phyloP scores from a whole-genome alignment of 768 basidiomycete genomes.

The Cystofilobasidium ferigula region DNA sequence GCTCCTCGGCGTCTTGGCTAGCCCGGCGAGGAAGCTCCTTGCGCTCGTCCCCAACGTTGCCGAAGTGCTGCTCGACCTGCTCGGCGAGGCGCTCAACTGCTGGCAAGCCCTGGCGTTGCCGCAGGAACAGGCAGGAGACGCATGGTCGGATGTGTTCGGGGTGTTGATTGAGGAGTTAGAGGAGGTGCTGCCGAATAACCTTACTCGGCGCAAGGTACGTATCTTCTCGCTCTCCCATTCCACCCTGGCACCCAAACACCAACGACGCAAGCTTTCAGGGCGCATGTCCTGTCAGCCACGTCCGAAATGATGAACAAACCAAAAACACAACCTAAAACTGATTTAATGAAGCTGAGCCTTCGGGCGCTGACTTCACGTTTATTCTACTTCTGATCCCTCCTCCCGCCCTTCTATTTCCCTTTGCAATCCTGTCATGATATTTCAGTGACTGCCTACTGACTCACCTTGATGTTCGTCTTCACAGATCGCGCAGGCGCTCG shows the following conservation, averaged over 20 bases:
- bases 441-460: not conserved
- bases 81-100: constrained; percentile 15
- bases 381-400: constrained; percentile 3
- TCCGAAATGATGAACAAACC: not conserved
- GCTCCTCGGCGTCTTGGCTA: constrained; percentile 5
- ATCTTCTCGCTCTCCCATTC: not conserved
- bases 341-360: constrained; percentile 9
- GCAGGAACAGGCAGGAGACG: not conserved
- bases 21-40: constrained; percentile 1
- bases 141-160: constrained; percentile 3
- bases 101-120: not conserved
- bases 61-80: constrained; percentile 22
- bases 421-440: no score
- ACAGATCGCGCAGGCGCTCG: constrained; percentile 17
- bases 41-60: constrained; percentile 1
- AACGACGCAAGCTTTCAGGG: not conserved
- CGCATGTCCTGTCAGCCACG: no score
- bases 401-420: not conserved
- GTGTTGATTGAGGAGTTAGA: constrained; percentile 16
- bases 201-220: constrained; percentile 23
- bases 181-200: constrained; percentile 16
- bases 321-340: not conserved
- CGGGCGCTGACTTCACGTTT: not conserved
- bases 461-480: not conserved
- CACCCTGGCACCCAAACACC: not conserved